Percentiles rank a stretch among this genome's conserved stretches.
Evolutionary conservation across 202 grass and related monocot species (phyloP).

Genomic region (Eragrostis tef): DNA sequence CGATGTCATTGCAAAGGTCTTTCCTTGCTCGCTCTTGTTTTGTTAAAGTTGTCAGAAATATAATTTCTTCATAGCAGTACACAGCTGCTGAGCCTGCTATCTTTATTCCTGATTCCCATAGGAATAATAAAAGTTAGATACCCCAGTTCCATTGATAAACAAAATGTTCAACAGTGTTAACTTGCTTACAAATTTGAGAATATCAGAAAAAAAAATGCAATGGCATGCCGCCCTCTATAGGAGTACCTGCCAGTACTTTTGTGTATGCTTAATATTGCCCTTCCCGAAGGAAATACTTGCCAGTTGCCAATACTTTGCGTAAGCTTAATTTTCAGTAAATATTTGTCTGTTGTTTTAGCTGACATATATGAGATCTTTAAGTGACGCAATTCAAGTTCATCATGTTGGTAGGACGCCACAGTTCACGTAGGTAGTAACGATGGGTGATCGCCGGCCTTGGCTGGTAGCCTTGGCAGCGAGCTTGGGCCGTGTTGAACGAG

Average conservation of each 20-base stretch:
- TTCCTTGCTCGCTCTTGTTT: constrained; percentile 32
- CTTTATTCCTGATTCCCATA: not conserved
- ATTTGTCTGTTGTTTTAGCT: not conserved
- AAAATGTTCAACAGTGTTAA: not conserved
- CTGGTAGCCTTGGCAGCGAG: too few species aligned
- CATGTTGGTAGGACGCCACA: not conserved
- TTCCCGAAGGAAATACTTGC: not conserved
- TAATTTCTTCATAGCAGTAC: constrained; percentile 14
- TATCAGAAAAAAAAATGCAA: not conserved
- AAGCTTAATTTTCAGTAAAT: not conserved
- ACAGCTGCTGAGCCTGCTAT: constrained; percentile 12
- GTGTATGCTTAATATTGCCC: not conserved
- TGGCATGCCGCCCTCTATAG: not conserved
- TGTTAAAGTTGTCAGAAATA: not conserved
- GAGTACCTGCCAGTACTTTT: not conserved
- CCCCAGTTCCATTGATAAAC: not conserved
- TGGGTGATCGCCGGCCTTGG: too few species aligned
- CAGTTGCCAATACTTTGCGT: not conserved
- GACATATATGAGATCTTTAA: not conserved
- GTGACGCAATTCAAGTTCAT: not conserved
- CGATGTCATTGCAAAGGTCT: constrained; percentile 95
- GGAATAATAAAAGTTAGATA: not conserved
- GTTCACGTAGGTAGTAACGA: too few species aligned
- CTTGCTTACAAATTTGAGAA: not conserved
- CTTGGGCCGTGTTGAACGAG: too few species aligned